These are phyloP conservation scores for Aspergillus campestris DNA, from an alignment of 495 filamentous ascomycete genomes.

Conservation along the genomic window DNA sequence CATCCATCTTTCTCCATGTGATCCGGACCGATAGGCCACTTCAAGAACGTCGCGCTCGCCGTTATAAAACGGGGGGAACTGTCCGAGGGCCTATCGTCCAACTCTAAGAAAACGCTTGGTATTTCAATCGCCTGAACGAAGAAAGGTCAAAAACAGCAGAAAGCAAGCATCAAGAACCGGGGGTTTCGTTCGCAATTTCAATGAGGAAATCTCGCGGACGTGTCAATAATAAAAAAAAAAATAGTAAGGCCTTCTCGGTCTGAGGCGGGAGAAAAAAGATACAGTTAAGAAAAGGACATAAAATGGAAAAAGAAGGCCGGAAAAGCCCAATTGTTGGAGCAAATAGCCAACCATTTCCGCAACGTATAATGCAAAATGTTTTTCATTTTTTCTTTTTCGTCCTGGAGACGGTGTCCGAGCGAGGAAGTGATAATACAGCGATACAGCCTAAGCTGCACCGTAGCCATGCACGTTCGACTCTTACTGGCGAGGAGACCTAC, in stretches of 20 bases:
- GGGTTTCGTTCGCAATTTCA: conserved; percentile 16
- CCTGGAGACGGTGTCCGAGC: conserved; percentile 6
- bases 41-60: too few species aligned
- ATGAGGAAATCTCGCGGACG: conserved; percentile 3
- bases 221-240: conserved; percentile 3
- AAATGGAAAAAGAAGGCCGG: conserved; percentile 18
- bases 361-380: conserved; percentile 31
- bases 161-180: conserved; percentile 13
- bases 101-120: conserved; percentile 16
- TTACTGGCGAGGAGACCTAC: conserved; percentile 45
- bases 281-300: conserved; percentile 16
- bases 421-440: conserved; percentile 35
- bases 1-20: background rate
- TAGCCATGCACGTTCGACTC: conserved; percentile 12
- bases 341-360: conserved; percentile 38
- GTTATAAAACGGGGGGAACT: too few species aligned
- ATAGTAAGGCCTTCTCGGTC: conserved; percentile 12
- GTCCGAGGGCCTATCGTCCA: background rate
- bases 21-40: background rate
- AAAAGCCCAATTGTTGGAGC: conserved; percentile 29
- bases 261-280: conserved; percentile 11
- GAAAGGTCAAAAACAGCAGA: conserved; percentile 3
- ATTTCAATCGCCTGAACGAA: conserved; percentile 11
- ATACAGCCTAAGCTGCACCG: conserved; percentile 21
- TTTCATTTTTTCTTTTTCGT: conserved; percentile 30